Evolutionary conservation across 768 basidiomycete species (phyloP).

Genomic region (Terana coerulea): DNA sequence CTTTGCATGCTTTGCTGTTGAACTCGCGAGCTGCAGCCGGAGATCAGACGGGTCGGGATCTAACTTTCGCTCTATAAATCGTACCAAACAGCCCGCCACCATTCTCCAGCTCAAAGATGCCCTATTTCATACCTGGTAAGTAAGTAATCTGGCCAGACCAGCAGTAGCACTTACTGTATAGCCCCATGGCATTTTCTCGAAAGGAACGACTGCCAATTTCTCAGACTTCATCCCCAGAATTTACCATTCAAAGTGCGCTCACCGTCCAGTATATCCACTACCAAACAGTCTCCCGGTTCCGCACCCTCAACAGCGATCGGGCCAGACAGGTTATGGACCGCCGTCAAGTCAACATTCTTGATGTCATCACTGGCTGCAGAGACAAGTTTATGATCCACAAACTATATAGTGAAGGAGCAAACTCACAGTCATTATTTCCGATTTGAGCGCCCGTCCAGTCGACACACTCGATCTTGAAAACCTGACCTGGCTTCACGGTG

Average conservation of each 20-base stretch:
- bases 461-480: slow-evolving; percentile 69
- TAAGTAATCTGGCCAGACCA: not conserved
- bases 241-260: slow-evolving; percentile 4
- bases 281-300: slow-evolving; percentile 74
- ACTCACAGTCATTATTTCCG: slow-evolving; percentile 66
- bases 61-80: slow-evolving; percentile 4
- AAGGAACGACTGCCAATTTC: slow-evolving; percentile 56
- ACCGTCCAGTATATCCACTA: slow-evolving; percentile 80
- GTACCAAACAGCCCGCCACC: slow-evolving; percentile 69
- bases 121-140: slow-evolving; percentile 35
- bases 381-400: not conserved
- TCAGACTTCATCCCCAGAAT: too few relatives aligned
- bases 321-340: slow-evolving; percentile 73
- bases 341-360: slow-evolving; percentile 57
- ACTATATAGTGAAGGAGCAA: not conserved
- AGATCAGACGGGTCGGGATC: not conserved
- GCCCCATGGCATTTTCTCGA: slow-evolving; percentile 79
- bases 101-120: slow-evolving; percentile 71
- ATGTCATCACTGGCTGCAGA: slow-evolving; percentile 60
- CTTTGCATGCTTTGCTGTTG: slow-evolving; percentile 67
- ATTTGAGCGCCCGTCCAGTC: slow-evolving; percentile 82
- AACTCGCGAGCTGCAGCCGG: slow-evolving; percentile 52
- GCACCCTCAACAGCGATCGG: slow-evolving; percentile 73
- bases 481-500: slow-evolving; percentile 63
- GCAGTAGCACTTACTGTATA: slow-evolving; percentile 54